phyloP scores from a whole-genome alignment of 352 stramenopile species.

The Globisporangium middletonii region DNA sequence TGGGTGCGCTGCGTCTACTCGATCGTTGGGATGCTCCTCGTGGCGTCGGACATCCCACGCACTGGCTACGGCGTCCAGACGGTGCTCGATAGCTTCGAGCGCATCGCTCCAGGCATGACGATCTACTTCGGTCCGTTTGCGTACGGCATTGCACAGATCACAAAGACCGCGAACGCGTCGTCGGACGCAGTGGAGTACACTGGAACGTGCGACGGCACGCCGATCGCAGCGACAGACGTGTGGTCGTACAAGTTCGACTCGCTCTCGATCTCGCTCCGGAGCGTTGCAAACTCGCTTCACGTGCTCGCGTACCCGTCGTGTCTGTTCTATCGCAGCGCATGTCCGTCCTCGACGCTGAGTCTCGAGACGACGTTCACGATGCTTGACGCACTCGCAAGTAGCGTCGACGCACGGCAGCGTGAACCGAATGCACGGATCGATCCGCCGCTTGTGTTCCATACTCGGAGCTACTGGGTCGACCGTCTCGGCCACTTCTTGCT shows the following conservation, averaged over 20 bases:
- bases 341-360: conserved; percentile 7
- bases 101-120: conserved; percentile 19
- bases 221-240: conserved; percentile 1
- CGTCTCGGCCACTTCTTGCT: conserved; percentile 18
- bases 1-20: conserved; percentile 25
- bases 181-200: neutral
- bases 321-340: conserved; percentile 3
- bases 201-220: neutral
- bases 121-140: conserved; percentile 41
- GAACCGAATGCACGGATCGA: neutral
- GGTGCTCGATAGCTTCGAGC: conserved; percentile 9
- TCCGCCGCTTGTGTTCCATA: conserved; percentile 7
- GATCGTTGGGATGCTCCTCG: conserved; percentile 22
- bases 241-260: conserved; percentile 42
- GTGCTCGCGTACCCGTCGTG: conserved; percentile 5
- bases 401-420: neutral
- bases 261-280: conserved; percentile 15
- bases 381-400: conserved; percentile 23
- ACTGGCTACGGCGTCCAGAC: conserved; percentile 24
- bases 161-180: neutral
- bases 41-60: conserved; percentile 42
- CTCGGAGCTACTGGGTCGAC: conserved; percentile 23
- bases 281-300: conserved; percentile 1
- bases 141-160: conserved; percentile 31
- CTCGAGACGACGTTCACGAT: conserved; percentile 24